phyloP scores from a whole-genome alignment of 1,284 basidiomycete genomes.

The Athelia psychrophila region DNA sequence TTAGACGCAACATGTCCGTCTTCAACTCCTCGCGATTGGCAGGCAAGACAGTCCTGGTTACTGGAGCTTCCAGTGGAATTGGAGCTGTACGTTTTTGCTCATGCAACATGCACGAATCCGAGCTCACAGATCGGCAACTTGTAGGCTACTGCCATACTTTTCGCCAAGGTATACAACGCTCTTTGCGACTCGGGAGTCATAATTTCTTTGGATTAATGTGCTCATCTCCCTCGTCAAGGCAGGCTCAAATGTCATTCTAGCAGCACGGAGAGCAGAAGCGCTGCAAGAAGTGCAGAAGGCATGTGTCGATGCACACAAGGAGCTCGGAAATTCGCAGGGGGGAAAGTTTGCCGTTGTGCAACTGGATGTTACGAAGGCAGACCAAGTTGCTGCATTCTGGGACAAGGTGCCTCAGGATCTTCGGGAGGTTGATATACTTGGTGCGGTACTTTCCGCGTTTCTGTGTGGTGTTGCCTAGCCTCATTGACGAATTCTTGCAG shows the following conservation, averaged over 20 bases:
- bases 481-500: constrained; percentile 32
- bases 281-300: constrained; percentile 63
- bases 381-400: constrained; percentile 63
- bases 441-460: constrained; percentile 32
- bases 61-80: constrained; percentile 84
- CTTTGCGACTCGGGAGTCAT: not conserved
- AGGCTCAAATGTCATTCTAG: constrained; percentile 75
- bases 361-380: constrained; percentile 74
- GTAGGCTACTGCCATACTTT: constrained; percentile 81
- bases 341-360: constrained; percentile 67
- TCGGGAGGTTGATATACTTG: constrained; percentile 71
- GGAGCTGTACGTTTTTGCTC: constrained; percentile 55
- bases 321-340: constrained; percentile 67
- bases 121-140: not conserved
- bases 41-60: constrained; percentile 85
- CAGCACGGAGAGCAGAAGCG: constrained; percentile 66
- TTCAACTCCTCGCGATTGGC: constrained; percentile 77
- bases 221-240: constrained; percentile 40
- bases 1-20: constrained; percentile 55
- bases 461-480: not conserved
- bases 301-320: constrained; percentile 69
- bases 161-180: constrained; percentile 62
- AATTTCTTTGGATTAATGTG: constrained; percentile 3
- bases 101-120: constrained; percentile 3
- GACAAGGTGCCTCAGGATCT: constrained; percentile 68